Evolutionary conservation across 352 stramenopile species (phyloP).

Genomic region (Pythium coloratum): DNA sequence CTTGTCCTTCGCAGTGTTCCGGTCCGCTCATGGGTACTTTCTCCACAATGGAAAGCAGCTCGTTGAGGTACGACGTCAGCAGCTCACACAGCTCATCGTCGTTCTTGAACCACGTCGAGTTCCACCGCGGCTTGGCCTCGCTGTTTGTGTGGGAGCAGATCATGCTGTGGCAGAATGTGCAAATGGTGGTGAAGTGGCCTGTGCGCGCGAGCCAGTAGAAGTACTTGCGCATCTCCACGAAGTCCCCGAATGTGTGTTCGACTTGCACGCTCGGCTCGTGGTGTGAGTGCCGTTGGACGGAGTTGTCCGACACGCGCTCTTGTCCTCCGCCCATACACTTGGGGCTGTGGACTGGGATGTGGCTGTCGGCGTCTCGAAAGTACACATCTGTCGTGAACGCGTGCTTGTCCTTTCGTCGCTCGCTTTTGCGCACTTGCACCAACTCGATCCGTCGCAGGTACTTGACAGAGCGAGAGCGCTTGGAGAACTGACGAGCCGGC

Average conservation of each 20-base stretch:
- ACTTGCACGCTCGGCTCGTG: background rate
- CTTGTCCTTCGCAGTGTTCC: slow-evolving; percentile 6
- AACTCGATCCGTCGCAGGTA: slow-evolving; percentile 6
- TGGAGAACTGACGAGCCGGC: background rate
- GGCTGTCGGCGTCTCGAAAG: slow-evolving; percentile 6
- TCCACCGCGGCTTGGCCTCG: slow-evolving; percentile 13
- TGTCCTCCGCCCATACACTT: background rate
- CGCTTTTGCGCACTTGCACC: background rate
- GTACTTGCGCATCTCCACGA: slow-evolving; percentile 19
- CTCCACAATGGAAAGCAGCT: slow-evolving; percentile 7
- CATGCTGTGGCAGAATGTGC: slow-evolving; percentile 5
- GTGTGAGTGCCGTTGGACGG: too few relatives aligned
- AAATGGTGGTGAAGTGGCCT: slow-evolving; percentile 7
- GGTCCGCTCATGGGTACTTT: background rate
- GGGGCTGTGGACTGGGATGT: slow-evolving; percentile 9
- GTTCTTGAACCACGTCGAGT: slow-evolving; percentile 10
- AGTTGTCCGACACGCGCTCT: too few relatives aligned
- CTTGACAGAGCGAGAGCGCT: background rate
- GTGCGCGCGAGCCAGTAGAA: slow-evolving; percentile 12
- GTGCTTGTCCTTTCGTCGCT: background rate
- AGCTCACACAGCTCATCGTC: slow-evolving; percentile 5
- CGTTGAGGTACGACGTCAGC: slow-evolving; percentile 14
- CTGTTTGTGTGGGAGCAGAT: background rate
- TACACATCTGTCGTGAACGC: slow-evolving; percentile 7
- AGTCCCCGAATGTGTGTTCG: slow-evolving; percentile 6